Evolutionary conservation across 805 yeast genomes (phyloP).

Genomic region (Candida quercuum): DNA sequence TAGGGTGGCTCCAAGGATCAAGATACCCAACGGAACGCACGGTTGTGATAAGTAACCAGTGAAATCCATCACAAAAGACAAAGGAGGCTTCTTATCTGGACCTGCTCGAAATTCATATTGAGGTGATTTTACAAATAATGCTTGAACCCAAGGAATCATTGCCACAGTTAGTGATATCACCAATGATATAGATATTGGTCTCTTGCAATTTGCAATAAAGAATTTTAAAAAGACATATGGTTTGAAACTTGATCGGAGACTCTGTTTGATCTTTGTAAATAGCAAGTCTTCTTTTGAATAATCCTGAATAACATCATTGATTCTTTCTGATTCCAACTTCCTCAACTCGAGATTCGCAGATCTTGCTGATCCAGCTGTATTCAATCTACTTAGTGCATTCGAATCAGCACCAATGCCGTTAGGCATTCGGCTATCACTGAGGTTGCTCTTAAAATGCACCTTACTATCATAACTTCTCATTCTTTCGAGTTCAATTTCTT

Average conservation of each 20-base stretch:
- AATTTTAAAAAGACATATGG: not conserved
- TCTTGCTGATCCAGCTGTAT: not conserved
- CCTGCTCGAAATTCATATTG: slow-evolving; percentile 52
- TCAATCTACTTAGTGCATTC: not conserved
- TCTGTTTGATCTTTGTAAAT: not conserved
- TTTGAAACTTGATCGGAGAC: not conserved
- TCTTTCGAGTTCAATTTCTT: not conserved
- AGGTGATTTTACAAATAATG: slow-evolving; percentile 49
- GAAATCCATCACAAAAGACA: slow-evolving; percentile 76
- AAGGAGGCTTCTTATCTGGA: slow-evolving; percentile 78
- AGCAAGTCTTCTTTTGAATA: not conserved
- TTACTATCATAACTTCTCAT: not conserved
- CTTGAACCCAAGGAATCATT: slow-evolving; percentile 77
- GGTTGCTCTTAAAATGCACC: too few species aligned
- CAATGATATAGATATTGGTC: slow-evolving; percentile 70
- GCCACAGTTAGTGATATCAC: slow-evolving; percentile 59
- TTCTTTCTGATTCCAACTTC: not conserved
- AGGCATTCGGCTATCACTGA: too few species aligned
- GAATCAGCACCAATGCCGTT: too few species aligned
- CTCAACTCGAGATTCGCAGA: not conserved
- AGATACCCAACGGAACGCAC: slow-evolving; percentile 79
- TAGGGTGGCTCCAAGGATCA: slow-evolving; percentile 78
- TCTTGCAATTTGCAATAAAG: slow-evolving; percentile 37
- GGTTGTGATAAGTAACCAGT: slow-evolving; percentile 75
- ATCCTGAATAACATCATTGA: not conserved